Base-by-base conservation (phyloP, 2,329 filamentous ascomycete species). In the Tolypocladium album region DNA sequence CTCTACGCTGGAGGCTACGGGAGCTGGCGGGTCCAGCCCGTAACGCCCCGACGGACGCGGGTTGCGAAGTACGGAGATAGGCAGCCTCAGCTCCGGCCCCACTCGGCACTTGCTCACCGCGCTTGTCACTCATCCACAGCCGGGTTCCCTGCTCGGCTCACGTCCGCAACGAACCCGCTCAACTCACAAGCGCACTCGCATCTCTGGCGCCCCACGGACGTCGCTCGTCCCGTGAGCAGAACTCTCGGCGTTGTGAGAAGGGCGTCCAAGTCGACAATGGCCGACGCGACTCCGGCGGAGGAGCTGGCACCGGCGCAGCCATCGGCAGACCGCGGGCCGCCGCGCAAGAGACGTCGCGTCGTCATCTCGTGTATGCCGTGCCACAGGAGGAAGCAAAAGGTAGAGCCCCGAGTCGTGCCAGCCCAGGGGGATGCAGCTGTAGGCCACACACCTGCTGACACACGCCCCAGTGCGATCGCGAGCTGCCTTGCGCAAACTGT, bases 331-430 rank as follows among this genome's bases (percentile, higher is more conserved):
- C 62, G 61, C 34, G 74, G 70, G 47, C 77, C 78, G 22, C 76
- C 79, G 5, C 78, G 81, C 60, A 86, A 86, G 71, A 76, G 84
- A 64, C 79, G 82, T 66, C 78, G 84, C 45, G 76, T 83, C 50
- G 82, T 86, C 53, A 83, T 87, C 60, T 86, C 82, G 9, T 87
- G 84, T 65, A 83, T 79, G 13, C 84, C 87, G 67, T 87, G 84
- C 64, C 84, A 87, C 70, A 76, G 84, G 62, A 77, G 84, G 61
- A 87, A 87, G 67, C 82, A 85, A 67, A 84, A 84, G 76, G 81
- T 81, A 31, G 17, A 20, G 36, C 38, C 27, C 22, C 55, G 24
- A 42, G 31, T 13, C 11, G 7, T 13, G 50, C 50, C 8, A 12
- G 31, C 34, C 50, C 8, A 3, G 8, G 27, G 27, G 7, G 11